Conservation (phyloP, 495 filamentous ascomycete species). For the Cryomyces antarcticus region DNA sequence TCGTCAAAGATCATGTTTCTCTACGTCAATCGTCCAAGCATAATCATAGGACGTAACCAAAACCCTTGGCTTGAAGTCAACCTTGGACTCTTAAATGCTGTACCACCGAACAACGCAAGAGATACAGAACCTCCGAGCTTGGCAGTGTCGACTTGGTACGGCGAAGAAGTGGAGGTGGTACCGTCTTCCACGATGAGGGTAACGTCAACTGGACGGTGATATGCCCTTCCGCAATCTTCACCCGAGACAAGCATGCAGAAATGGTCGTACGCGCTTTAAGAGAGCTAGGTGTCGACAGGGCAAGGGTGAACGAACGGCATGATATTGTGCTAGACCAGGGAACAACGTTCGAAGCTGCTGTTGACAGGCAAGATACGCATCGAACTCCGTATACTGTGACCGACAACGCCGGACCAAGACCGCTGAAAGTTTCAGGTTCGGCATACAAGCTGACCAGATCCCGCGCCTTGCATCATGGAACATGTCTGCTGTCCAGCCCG, state of each 20-base stretch:
- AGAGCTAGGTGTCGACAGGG: conserved; percentile 27
- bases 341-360: conserved; percentile 1
- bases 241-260: conserved; percentile 68
- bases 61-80: conserved; percentile 93
- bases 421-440: conserved; percentile 73
- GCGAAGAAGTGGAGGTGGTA: conserved; percentile 69
- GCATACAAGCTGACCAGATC: conserved; percentile 75
- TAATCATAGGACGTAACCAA: conserved; percentile 89
- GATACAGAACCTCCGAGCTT: conserved; percentile 10
- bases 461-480: conserved; percentile 77
- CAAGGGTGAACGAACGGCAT: conserved; percentile 69
- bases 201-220: conserved; percentile 92
- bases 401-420: conserved; percentile 15
- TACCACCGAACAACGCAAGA: neutral
- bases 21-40: conserved; percentile 66
- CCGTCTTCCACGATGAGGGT: conserved; percentile 80
- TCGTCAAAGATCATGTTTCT: conserved; percentile 64
- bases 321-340: conserved; percentile 65
- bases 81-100: conserved; percentile 29
- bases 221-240: conserved; percentile 50
- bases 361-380: conserved; percentile 14
- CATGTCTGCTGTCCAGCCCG: conserved; percentile 54
- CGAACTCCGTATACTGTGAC: conserved; percentile 16
- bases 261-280: conserved; percentile 72
- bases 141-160: conserved; percentile 46